Evolutionary conservation across 1,284 basidiomycete species (phyloP), one percentile per base, ranked within the genome.

Genomic region (Ceratobasidium sp.): DNA sequence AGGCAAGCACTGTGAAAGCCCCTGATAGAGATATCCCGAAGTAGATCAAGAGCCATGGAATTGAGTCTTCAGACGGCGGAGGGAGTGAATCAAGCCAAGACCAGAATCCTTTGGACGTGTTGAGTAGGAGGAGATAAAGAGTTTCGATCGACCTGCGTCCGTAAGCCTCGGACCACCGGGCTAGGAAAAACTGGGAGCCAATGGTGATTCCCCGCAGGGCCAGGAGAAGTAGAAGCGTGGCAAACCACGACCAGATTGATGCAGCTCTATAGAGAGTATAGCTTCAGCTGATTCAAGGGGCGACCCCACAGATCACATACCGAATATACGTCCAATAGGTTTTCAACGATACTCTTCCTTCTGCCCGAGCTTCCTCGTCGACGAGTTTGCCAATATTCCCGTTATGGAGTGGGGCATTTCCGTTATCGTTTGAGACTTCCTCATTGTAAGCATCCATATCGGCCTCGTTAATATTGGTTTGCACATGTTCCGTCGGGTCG

Each of bases 21-120:
- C 87, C 86, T 43, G 83, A 81, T 28, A 86, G 79, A 5, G 86
- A 90, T 75, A 89, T 87, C 75, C 83, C 85, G 53, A 91, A 80
- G 80, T 91, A 87, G 62, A 89, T 82, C 82, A 88, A 77, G 75
- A 91, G 78, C 89, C 89, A 90, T 8, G 89, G 89, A 71, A 80
- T 83, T 16, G 90, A 87, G 74, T 90, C 78, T 28, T 81, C 80
- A 69, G 85, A 84, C 0, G 89, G 89, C 2, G 87, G 81, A 14
- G 89, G 87, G 8, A 90, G 81, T 53, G 76, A 74, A 39, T 83
- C 85, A 84, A 59, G 84, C 83, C 75, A 80, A 77, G 34, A n/a
- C 79, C 75, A n/a, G 75, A 75, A 21, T 80, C 74, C 23, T 79
- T 16, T 76, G 76, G 77, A 70, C 74, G 72, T 78, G 73, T 76